Evolutionary conservation across 2,329 filamentous ascomycete species (phyloP), one percentile per base, ranked within the genome.

Genomic region (Sporothrix brunneoviolacea): DNA sequence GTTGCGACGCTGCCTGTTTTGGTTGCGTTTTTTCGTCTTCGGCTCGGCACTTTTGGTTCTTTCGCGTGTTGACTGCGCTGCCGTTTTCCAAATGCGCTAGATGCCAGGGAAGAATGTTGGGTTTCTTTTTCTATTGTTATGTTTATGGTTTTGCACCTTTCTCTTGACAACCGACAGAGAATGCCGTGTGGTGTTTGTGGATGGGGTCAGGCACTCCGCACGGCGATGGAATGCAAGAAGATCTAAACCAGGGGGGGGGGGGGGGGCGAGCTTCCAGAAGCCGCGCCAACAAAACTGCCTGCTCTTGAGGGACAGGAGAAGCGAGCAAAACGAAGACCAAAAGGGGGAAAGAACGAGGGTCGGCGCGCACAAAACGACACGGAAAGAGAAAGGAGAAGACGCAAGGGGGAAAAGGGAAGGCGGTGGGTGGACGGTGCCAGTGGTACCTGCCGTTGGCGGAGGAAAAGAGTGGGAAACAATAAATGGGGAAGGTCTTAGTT

Each of bases 1-100:
- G 42, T 53, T 50, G 48, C 51, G 38, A 47, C 51, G 51, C 51
- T 47, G 51, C 6, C 13, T 15, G 18, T 42, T 30, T 4, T 37
- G n/a, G 10, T 35, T 21, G n/a, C 10, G 4, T 45, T 21, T 15
- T 33, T 48, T 39, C 27, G 45, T 35, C 36, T 35, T 22, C 18
- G 27, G 27, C 44, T 48, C 37, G 44, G 44, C 44, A 16, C 36
- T 12, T 12, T 35, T 48, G 16, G 27, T 39, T 24, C 12, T 33
- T 36, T 39, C 44, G n/a, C n/a, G n/a, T 27, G 27, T 22, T 16
- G 3, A 22, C 44, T 32, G 13, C 10, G 16, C n/a, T 36, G 13
- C n/a, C 35, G 28, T 33, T 35, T 27, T 28, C 12, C 6, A 22
- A 22, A 9, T 15, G 30, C 8, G 40, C 18, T 32, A 8, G 18